Evolutionary conservation across 75 land plant species (phyloP).

Genomic region (Picea glauca): DNA sequence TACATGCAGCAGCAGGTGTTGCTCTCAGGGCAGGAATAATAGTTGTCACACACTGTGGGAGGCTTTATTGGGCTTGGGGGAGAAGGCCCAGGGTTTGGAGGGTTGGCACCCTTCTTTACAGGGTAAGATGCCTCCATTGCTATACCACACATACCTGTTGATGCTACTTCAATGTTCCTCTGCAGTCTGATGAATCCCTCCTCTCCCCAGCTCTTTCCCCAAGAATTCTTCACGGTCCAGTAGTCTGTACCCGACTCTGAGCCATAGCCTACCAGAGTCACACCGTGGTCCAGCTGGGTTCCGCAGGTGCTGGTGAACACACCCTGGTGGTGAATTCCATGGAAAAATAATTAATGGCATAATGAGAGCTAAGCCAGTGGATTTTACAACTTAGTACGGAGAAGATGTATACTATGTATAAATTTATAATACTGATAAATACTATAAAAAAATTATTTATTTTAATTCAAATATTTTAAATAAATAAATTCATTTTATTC

Average conservation of each 20-base stretch:
- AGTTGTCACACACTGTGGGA: slow-evolving; percentile 46
- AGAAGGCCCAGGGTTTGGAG: slow-evolving; percentile 38
- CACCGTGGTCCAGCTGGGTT: slow-evolving; percentile 58
- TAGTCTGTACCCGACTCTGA: slow-evolving; percentile 40
- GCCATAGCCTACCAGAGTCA: slow-evolving; percentile 63
- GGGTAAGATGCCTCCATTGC: slow-evolving; percentile 78
- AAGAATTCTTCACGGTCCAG: slow-evolving; percentile 80
- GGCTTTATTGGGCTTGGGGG: slow-evolving; percentile 62
- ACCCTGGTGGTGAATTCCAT: slow-evolving; percentile 26
- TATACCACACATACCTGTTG: slow-evolving; percentile 76
- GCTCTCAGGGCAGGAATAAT: slow-evolving; percentile 37
- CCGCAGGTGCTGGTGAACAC: slow-evolving; percentile 61
- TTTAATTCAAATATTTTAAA: too few relatives aligned
- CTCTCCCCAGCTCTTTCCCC: slow-evolving; percentile 74
- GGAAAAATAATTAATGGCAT: too few relatives aligned
- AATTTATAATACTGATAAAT: too few relatives aligned
- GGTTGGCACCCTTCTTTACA: slow-evolving; percentile 22
- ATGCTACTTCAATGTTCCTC: slow-evolving; percentile 26
- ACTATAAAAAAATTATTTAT: too few relatives aligned
- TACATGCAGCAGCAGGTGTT: slow-evolving; percentile 72
- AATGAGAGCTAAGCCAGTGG: not conserved
- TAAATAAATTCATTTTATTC: too few relatives aligned
- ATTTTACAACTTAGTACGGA: too few relatives aligned
- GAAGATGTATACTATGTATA: not conserved
- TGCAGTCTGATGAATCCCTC: slow-evolving; percentile 54